Evolutionary conservation across 2,329 filamentous ascomycete genomes (phyloP), one percentile per base, ranked within the genome.

Genomic region (Decorospora gaudefroyi): DNA sequence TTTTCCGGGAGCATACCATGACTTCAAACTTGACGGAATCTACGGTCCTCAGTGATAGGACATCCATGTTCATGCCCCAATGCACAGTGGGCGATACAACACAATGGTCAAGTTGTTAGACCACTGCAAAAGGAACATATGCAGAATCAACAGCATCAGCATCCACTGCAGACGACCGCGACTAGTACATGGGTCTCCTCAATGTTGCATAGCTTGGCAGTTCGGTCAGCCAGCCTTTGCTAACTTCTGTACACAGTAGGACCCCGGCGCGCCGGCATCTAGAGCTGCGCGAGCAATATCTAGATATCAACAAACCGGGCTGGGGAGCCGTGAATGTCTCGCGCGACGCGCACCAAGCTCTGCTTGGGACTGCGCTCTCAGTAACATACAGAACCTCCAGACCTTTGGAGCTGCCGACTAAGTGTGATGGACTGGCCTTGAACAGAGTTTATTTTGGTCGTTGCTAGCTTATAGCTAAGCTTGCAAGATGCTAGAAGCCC

Each of bases 201-300:
- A 27, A 43, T 17, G 32, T 29, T 31, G 34, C 34, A 43, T 22
- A 32, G 22, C 35, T 44, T 15, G 36, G 31, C 35, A 39, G 23
- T 26, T 49, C 40, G 23, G 27, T 19, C 28, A 13, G 23, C 8
- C 25, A 42, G 38, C 30, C 41, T 48, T 43, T 43, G 32, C 32
- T 36, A 33, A 15, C 36, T 42, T 44, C 46, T 42, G 42, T 33
- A 29, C 31, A 13, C 42, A 46, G 39, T 39, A 35, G 44, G 36
- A 51, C 41, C 37, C 44, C 29, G 35, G 28, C 29, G 33, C 29
- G 40, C 30, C 37, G 22, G 28, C 28, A 28, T 41, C 29, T 34
- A 34, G n/a, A 23, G 18, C 52, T 59, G 60, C 58, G 50, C 16
- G 23, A 49, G 50, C 42, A 62, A 63, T 61, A 59, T 56, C 42